A percentile compares a stretch with the other conserved stretches of the same genome.
Evolutionary conservation across 2,329 filamentous ascomycete species (phyloP).

Genomic region (Stemphylium beticola): DNA sequence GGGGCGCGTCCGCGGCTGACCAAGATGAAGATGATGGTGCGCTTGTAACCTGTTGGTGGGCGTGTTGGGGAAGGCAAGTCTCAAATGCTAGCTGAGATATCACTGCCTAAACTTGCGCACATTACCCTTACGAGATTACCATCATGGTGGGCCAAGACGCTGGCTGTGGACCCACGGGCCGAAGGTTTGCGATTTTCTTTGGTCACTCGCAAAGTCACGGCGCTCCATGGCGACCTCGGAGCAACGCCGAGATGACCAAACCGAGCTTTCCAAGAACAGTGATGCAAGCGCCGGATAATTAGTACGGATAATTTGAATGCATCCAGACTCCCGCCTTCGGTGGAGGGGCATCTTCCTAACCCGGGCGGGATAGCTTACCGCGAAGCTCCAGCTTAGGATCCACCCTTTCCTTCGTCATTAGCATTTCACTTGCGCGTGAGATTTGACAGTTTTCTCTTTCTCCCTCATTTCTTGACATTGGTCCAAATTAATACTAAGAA

Average conservation of each 20-base stretch:
- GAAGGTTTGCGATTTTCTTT: constrained; percentile 4
- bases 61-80: constrained; percentile 59
- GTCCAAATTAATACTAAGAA: neutral
- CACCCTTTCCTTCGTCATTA: constrained; percentile 36
- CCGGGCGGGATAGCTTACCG: constrained; percentile 35
- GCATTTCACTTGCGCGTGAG: constrained; percentile 26
- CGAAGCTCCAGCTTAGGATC: constrained; percentile 34
- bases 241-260: constrained; percentile 21
- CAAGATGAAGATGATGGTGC: constrained; percentile 55
- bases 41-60: constrained; percentile 73
- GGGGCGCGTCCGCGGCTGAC: constrained; percentile 58
- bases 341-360: constrained; percentile 28
- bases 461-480: constrained; percentile 11
- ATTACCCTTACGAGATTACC: constrained; percentile 8
- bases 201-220: constrained; percentile 24
- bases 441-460: constrained; percentile 12
- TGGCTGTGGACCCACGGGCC: constrained; percentile 10
- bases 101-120: constrained; percentile 16
- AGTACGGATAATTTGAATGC: constrained; percentile 37
- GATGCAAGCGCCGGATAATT: constrained; percentile 44
- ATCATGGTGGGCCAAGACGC: neutral
- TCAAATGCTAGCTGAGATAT: constrained; percentile 15
- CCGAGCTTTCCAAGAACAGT: constrained; percentile 23
- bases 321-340: constrained; percentile 29
- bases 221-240: constrained; percentile 32